A percentile compares a stretch with the other conserved stretches of the same genome.
Evolutionary conservation across 768 basidiomycete species (phyloP).

Genomic region (Boletus subcaerulescens): DNA sequence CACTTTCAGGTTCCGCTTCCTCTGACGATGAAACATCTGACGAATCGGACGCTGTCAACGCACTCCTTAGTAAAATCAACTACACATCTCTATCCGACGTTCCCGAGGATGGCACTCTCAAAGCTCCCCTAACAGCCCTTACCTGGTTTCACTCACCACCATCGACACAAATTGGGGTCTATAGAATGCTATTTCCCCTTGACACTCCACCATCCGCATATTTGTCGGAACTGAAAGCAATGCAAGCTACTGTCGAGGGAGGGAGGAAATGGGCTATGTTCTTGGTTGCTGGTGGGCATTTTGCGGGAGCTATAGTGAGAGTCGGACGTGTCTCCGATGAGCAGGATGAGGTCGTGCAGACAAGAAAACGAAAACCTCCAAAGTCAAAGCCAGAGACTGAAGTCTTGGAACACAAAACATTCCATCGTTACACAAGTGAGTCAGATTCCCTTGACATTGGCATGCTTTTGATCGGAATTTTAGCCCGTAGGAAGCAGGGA

Average conservation of each 20-base stretch:
- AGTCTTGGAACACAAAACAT: constrained; percentile 88
- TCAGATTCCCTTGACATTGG: constrained; percentile 8
- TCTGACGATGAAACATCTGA: constrained; percentile 53
- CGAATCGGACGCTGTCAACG: constrained; percentile 64
- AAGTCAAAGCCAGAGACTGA: constrained; percentile 76
- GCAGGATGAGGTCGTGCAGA: constrained; percentile 34
- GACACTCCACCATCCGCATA: constrained; percentile 42
- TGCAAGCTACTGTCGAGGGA: constrained; percentile 53
- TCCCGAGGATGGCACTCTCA: constrained; percentile 39
- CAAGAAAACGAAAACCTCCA: constrained; percentile 54
- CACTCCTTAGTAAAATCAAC: constrained; percentile 63
- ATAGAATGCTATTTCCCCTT: constrained; percentile 69
- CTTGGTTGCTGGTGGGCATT: constrained; percentile 97
- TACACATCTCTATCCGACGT: constrained; percentile 45
- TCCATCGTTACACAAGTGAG: constrained; percentile 97
- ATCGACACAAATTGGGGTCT: constrained; percentile 86
- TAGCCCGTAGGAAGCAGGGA: constrained; percentile 96
- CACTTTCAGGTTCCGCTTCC: constrained; percentile 89
- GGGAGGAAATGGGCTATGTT: constrained; percentile 90
- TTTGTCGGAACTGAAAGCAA: constrained; percentile 56
- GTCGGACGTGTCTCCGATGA: constrained; percentile 57
- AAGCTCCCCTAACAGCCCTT: constrained; percentile 60
- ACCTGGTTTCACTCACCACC: constrained; percentile 90
- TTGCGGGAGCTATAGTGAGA: constrained; percentile 86
- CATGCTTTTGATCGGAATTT: constrained; percentile 6